These are phyloP conservation scores for Alisma plantagoaquatica DNA, from an alignment of 106 monocot species.

Conservation along the genomic window DNA sequence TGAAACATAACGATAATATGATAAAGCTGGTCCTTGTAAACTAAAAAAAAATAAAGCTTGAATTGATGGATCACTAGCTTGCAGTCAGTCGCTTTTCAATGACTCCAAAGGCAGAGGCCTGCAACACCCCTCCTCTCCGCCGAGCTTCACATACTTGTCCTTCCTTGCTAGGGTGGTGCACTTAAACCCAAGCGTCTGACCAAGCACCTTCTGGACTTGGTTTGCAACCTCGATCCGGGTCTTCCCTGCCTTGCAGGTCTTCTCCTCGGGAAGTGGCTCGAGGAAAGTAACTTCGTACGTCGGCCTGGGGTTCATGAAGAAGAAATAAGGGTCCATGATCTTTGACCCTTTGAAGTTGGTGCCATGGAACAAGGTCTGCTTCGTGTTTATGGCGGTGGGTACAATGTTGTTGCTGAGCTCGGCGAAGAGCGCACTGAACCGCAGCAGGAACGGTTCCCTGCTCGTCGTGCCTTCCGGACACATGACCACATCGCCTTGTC, in stretches of 20 bases:
- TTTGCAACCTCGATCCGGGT: slow-evolving; percentile 13
- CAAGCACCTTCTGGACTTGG: slow-evolving; percentile 13
- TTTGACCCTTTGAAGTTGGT: slow-evolving; percentile 6
- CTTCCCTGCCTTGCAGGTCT: slow-evolving; percentile 10
- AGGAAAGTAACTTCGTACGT: slow-evolving; percentile 17
- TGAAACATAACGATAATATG: no score
- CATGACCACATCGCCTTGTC: slow-evolving; percentile 14
- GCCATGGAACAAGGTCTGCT: slow-evolving; percentile 13
- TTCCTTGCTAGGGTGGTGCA: slow-evolving; percentile 16
- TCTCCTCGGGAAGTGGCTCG: slow-evolving; percentile 4
- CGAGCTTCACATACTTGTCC: slow-evolving; percentile 20
- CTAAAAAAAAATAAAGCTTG: no score
- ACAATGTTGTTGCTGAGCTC: slow-evolving; percentile 13
- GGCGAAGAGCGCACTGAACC: slow-evolving; percentile 13
- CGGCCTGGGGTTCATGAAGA: slow-evolving; percentile 21
- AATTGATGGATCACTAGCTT: no score
- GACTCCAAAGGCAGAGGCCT: no score
- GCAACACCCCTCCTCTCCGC: no score
- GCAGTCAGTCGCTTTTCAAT: no score
- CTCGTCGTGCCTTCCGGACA: slow-evolving; percentile 19
- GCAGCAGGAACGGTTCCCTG: slow-evolving; percentile 13
- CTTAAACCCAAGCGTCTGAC: slow-evolving; percentile 11
- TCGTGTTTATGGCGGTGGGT: slow-evolving; percentile 9
- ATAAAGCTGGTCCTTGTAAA: no score
- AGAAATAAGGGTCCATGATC: slow-evolving; percentile 16